These are phyloP conservation scores for Aspergillus udagawae DNA, from an alignment of 2,329 filamentous ascomycete genomes.

Conservation along the genomic window DNA sequence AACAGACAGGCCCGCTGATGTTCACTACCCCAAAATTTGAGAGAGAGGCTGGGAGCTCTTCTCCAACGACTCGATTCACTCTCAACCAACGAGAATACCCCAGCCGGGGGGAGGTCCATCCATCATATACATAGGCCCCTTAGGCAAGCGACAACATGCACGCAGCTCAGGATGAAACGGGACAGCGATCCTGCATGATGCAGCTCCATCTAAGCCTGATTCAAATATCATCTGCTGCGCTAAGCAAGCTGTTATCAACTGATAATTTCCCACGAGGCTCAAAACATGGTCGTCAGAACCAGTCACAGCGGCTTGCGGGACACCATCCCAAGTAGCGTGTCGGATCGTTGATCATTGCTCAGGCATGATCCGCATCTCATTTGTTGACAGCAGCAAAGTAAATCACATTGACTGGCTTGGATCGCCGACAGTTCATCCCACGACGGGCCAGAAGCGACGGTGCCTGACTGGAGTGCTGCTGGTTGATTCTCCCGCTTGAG, in stretches of 20 bases:
- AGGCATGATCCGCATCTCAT: background rate
- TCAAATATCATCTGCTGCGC: background rate
- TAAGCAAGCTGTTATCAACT: background rate
- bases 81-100: background rate
- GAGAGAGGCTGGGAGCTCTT: background rate
- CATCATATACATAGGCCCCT: background rate
- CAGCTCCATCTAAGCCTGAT: background rate
- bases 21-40: background rate
- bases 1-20: slow-evolving; percentile 1
- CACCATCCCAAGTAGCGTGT: background rate
- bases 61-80: background rate
- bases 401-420: background rate
- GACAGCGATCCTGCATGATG: background rate
- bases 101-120: background rate
- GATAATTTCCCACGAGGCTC: background rate
- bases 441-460: background rate
- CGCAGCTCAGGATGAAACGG: background rate
- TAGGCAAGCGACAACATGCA: background rate
- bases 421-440: background rate
- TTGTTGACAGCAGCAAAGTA: background rate
- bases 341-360: slow-evolving; percentile 4
- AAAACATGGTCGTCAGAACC: background rate
- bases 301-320: background rate
- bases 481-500: slow-evolving; percentile 3
- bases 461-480: background rate